These are phyloP conservation scores for Striga asiatica DNA, from an alignment of 257 asterid genomes.

Conservation along the genomic window DNA sequence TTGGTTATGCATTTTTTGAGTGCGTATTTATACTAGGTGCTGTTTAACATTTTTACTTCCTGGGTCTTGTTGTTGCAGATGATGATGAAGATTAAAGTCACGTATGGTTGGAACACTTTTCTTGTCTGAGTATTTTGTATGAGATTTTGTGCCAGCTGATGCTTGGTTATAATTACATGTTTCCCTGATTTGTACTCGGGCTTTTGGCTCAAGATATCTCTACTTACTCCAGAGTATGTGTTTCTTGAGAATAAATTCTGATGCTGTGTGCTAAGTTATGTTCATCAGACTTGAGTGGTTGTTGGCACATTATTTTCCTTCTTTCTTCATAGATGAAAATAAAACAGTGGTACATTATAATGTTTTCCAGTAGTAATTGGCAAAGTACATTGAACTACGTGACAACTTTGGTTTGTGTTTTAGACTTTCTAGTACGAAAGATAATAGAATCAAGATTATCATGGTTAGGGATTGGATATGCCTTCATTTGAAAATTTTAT, in stretches of 20 bases:
- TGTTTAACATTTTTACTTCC: not conserved
- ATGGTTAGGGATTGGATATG: no score
- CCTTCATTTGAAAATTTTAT: no score
- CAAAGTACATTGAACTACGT: no score
- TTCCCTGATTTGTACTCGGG: constrained; percentile 15
- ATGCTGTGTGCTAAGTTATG: constrained; percentile 7
- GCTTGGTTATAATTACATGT: constrained; percentile 11
- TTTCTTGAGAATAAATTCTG: constrained; percentile 16
- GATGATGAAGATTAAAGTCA: constrained; percentile 48
- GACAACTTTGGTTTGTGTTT: no score
- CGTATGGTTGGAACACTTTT: constrained; percentile 5
- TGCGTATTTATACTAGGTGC: not conserved
- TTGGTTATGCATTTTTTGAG: not conserved
- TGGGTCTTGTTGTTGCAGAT: constrained; percentile 35
- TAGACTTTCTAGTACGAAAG: no score
- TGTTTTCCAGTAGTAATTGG: no score
- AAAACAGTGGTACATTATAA: no score
- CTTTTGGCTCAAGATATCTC: constrained; percentile 12
- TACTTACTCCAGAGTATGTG: constrained; percentile 15
- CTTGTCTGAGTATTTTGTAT: not conserved
- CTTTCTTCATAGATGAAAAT: no score
- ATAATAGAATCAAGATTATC: no score
- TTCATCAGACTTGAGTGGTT: not conserved
- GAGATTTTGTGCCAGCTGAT: constrained; percentile 12
- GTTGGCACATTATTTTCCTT: not conserved